These are phyloP conservation scores for Sordariomycetes sp. DNA, from an alignment of 2,329 filamentous ascomycete species.

Conservation along the genomic window DNA sequence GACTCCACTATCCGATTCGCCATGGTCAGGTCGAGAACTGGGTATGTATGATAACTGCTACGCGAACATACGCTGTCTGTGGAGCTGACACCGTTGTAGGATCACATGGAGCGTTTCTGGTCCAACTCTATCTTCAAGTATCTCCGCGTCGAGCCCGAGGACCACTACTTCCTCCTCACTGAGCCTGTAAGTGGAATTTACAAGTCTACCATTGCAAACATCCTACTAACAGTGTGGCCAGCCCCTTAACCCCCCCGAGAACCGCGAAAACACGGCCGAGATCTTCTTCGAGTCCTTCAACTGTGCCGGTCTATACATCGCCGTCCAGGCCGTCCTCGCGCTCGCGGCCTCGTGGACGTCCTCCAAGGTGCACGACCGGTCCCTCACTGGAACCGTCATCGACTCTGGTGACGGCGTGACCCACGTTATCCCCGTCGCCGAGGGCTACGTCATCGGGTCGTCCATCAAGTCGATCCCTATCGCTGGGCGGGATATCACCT, in stretches of 20 bases:
- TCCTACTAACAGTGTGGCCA: constrained; percentile 18
- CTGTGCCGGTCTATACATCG: constrained; percentile 96
- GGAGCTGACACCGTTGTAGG: constrained; percentile 33
- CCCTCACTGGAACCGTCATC: constrained; percentile 92
- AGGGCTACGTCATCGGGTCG: constrained; percentile 97
- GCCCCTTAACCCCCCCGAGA: constrained; percentile 96
- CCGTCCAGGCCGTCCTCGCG: constrained; percentile 91
- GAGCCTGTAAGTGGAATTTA: constrained; percentile 58
- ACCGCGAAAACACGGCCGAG: constrained; percentile 96
- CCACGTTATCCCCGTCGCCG: constrained; percentile 95
- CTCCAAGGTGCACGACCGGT: constrained; percentile 92
- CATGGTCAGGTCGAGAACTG: constrained; percentile 99
- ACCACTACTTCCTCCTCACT: constrained; percentile 96
- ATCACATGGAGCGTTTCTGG: constrained; percentile 99
- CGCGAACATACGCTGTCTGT: background rate
- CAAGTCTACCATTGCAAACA: background rate
- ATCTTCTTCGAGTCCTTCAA: constrained; percentile 99
- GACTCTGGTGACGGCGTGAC: constrained; percentile 98
- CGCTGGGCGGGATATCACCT: constrained; percentile 94
- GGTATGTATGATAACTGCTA: constrained; percentile 35
- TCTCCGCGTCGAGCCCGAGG: constrained; percentile 91
- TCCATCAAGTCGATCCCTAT: constrained; percentile 99
- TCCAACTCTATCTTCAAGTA: constrained; percentile 99
- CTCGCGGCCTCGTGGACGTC: constrained; percentile 97
- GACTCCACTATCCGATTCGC: constrained; percentile 91